phyloP scores from a whole-genome alignment of 2,329 filamentous ascomycete genomes.

The Cladophialophora yegresii region DNA sequence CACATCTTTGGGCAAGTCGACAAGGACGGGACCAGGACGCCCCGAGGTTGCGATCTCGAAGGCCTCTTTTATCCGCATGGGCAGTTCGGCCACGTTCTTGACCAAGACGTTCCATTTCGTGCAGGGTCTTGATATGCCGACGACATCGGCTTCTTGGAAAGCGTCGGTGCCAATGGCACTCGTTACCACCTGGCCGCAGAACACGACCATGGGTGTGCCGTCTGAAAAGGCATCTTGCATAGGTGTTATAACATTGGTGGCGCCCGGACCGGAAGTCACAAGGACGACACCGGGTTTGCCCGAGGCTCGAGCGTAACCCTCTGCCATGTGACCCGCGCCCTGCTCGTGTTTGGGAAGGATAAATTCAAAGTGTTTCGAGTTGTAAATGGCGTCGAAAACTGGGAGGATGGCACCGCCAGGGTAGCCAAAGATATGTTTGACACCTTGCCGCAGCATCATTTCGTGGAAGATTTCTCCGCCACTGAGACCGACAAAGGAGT shows the following conservation, averaged over 20 bases:
- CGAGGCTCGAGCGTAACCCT: constrained; percentile 91
- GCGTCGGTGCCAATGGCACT: constrained; percentile 89
- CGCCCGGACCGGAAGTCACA: constrained; percentile 93
- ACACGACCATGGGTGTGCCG: constrained; percentile 93
- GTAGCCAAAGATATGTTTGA: constrained; percentile 94
- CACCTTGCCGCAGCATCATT: constrained; percentile 92
- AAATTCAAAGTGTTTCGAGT: constrained; percentile 95
- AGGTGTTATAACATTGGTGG: constrained; percentile 93
- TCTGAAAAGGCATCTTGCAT: constrained; percentile 96
- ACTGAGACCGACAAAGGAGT: constrained; percentile 92
- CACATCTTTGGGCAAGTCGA: constrained; percentile 95
- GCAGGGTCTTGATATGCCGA: constrained; percentile 91
- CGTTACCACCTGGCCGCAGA: constrained; percentile 89
- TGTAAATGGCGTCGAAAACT: constrained; percentile 98
- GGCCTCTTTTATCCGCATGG: constrained; percentile 91
- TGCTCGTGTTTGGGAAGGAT: constrained; percentile 95
- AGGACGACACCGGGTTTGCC: constrained; percentile 94
- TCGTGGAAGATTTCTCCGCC: constrained; percentile 98
- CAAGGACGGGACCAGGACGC: constrained; percentile 87
- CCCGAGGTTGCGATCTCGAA: constrained; percentile 97
- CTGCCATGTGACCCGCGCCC: constrained; percentile 96
- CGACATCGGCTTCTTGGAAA: constrained; percentile 93
- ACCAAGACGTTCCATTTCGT: constrained; percentile 99
- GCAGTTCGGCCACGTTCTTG: constrained; percentile 89
- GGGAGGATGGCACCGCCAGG: constrained; percentile 94